Conservation (phyloP, 108 stramenopile species). For the Nitzschia sp. region DNA sequence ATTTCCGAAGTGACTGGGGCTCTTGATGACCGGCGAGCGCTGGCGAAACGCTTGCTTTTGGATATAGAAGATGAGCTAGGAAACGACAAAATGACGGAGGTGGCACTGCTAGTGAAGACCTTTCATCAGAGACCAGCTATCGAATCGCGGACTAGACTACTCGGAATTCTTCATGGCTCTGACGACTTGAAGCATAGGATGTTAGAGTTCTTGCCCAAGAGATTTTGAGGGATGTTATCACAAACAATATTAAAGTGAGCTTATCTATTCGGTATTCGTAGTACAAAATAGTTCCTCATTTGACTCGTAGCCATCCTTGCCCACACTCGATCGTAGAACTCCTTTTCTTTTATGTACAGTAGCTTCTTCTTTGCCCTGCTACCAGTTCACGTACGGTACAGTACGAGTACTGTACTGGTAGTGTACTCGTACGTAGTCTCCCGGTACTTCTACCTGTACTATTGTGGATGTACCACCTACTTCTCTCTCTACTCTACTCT, state of each 20-base stretch:
- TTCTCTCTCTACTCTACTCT: too few relatives aligned
- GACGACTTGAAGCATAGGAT: slow-evolving; percentile 52
- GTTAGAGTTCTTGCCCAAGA: slow-evolving; percentile 61
- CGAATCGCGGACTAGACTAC: slow-evolving; percentile 17
- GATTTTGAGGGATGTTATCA: slow-evolving; percentile 14
- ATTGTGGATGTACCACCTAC: too few relatives aligned
- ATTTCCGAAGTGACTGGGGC: slow-evolving; percentile 44
- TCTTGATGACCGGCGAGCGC: slow-evolving; percentile 45
- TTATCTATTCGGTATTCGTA: neutral
- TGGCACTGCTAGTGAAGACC: slow-evolving; percentile 45
- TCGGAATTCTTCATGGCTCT: slow-evolving; percentile 57
- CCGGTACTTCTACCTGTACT: slow-evolving; percentile 17
- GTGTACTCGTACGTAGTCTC: neutral
- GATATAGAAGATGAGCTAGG: slow-evolving; percentile 60
- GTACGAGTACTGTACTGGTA: neutral
- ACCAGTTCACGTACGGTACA: too few relatives aligned
- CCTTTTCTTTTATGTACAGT: too few relatives aligned
- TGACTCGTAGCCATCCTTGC: slow-evolving; percentile 31
- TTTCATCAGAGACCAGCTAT: slow-evolving; percentile 35
- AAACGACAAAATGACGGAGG: slow-evolving; percentile 45
- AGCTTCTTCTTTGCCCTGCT: too few relatives aligned
- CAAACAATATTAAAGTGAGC: too few relatives aligned
- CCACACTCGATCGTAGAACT: slow-evolving; percentile 45
- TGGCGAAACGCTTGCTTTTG: slow-evolving; percentile 56
- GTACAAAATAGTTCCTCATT: too few relatives aligned